Evolutionary conservation across 306 rosid genomes (phyloP).

Genomic region (Rosa lucieae): DNA sequence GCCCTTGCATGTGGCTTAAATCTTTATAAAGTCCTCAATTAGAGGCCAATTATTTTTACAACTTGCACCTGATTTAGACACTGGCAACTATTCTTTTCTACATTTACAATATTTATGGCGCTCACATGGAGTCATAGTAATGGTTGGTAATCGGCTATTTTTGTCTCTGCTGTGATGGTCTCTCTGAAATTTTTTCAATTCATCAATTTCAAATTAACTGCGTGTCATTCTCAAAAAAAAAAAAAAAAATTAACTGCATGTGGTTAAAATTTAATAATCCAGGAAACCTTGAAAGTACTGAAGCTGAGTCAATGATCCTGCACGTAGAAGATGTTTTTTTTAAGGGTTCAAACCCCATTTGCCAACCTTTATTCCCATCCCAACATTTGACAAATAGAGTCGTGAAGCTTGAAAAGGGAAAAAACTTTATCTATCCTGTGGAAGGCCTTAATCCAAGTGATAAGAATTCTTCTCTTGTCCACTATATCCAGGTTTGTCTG

Average conservation of each 20-base stretch:
- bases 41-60: background rate
- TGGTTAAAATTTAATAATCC: too few species aligned
- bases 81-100: background rate
- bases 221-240: too few species aligned
- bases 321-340: constrained; percentile 70
- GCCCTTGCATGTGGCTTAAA: background rate
- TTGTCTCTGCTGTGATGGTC: too few species aligned
- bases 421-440: constrained; percentile 60
- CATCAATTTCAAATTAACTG: too few species aligned
- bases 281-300: constrained; percentile 80
- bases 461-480: constrained; percentile 87
- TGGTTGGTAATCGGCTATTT: too few species aligned
- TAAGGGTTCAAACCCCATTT: constrained; percentile 52
- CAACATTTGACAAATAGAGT: constrained; percentile 76
- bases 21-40: too few species aligned
- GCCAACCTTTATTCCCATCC: constrained; percentile 75
- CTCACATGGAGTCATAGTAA: too few species aligned
- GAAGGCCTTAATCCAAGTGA: constrained; percentile 84
- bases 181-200: too few species aligned
- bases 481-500: constrained; percentile 84
- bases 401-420: constrained; percentile 77
- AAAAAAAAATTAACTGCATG: too few species aligned
- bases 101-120: background rate
- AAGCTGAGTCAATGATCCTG: constrained; percentile 67
- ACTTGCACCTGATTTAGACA: background rate